Base-by-base conservation (phyloP, 1,284 basidiomycete species). In the Meripilus lineatus region DNA sequence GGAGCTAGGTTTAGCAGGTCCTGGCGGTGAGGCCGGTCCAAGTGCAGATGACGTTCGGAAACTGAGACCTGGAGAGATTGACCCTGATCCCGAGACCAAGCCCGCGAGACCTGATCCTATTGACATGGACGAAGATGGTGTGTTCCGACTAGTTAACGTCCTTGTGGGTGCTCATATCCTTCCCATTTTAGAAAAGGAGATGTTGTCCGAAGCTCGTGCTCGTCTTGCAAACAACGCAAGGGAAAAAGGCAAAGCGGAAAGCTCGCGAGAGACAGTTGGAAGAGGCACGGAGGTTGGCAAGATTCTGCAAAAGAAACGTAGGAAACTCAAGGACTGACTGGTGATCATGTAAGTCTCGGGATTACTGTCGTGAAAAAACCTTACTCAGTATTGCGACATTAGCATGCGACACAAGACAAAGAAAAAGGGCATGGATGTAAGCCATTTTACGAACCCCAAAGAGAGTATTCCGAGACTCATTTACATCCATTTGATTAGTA, bases 41-140 rank as follows among this genome's bases (percentile, higher is more conserved):
- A 84, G 86, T 55, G 90, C 88, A 10, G 94, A 96, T 39, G 94
- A 97, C 57, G 83, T 95, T 32, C 77, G 95, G 46, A 78, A 84
- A 51, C 71, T 99, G 48, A 77, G 93, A 42, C 93, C 94, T 4
- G 96, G 96, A 42, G 96, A 99, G 70, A 95, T 99, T 56, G 96
- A 99, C 64, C 94, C 96, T 2, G 94, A 99, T 69, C 96, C 96
- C 1, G 96, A 99, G 67, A 96, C 95, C 10, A 95, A 97, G 62
- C 92, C 96, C 38, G 96, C 96, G 1, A 77, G 95, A 23, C 96
- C 96, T 4, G 96, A 99, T 71, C 95, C 96, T 4, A 96, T 99
- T 58, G 96, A 99, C 69, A 99, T 99, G 96, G 96, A 99, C 65
- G 96, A 99, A 66, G 96, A 95, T 62, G 89, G 90, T 87, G 50